Percentiles rank a stretch among this genome's conserved stretches.
Conservation (phyloP, 2,329 filamentous ascomycete genomes). For the Tolypocladium nubicola region DNA sequence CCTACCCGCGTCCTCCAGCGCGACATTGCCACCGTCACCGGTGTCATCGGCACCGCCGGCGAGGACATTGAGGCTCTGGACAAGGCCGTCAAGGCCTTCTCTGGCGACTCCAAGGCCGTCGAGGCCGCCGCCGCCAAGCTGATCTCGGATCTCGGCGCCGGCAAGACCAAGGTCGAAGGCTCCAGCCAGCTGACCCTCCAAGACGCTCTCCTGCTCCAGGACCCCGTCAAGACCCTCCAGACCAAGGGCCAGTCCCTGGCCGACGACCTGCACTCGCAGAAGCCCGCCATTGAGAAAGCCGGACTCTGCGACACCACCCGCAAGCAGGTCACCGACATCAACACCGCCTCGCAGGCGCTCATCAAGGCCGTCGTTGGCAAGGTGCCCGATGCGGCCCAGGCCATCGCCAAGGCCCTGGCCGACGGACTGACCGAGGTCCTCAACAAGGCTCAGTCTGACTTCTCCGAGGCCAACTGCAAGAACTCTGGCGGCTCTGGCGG, state of each 20-base stretch:
- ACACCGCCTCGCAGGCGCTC: constrained; percentile 13
- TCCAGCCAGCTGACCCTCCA: constrained; percentile 5
- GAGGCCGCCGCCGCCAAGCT: constrained; percentile 11
- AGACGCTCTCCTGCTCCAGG: constrained; percentile 8
- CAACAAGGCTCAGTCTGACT: constrained; percentile 11
- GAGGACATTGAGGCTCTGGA: constrained; percentile 9
- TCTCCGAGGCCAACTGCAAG: constrained; percentile 19
- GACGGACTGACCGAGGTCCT: constrained; percentile 13
- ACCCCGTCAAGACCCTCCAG: constrained; percentile 12
- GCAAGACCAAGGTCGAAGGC: constrained; percentile 6
- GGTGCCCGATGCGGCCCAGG: constrained; percentile 16
- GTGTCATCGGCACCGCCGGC: constrained; percentile 4
- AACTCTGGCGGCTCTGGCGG: constrained; percentile 5
- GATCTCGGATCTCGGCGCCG: constrained; percentile 8
- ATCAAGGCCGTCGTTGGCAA: constrained; percentile 18
- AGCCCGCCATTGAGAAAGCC: constrained; percentile 15
- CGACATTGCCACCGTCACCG: constrained; percentile 6
- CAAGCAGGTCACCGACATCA: constrained; percentile 12
- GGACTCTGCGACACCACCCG: constrained; percentile 15
- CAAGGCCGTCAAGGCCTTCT: constrained; percentile 13
- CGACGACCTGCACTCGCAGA: constrained; percentile 14
- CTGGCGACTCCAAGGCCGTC: constrained; percentile 9
- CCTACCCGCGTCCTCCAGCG: constrained; percentile 4
- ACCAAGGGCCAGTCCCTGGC: constrained; percentile 13
- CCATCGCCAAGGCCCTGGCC: constrained; percentile 15